These are phyloP conservation scores for Fusarium torulosum DNA, from an alignment of 2,329 filamentous ascomycete species.

Conservation along the genomic window DNA sequence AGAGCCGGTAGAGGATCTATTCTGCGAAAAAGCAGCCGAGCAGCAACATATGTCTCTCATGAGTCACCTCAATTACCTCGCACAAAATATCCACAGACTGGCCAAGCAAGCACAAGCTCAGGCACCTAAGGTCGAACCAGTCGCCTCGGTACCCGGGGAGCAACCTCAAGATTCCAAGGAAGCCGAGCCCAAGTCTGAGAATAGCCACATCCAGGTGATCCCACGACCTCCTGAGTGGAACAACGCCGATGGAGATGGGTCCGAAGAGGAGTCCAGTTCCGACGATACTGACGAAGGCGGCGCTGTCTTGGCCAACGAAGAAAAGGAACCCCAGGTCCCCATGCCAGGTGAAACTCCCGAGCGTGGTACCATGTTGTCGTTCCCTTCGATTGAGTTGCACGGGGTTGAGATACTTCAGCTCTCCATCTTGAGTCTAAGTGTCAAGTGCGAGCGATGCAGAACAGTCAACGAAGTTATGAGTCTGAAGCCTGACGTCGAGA, in stretches of 20 bases:
- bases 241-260: conserved; percentile 59
- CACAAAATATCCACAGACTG: conserved; percentile 76
- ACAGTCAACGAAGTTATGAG: conserved; percentile 77
- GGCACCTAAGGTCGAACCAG: conserved; percentile 41
- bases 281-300: conserved; percentile 60
- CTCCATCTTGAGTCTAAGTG: conserved; percentile 72
- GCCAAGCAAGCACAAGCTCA: conserved; percentile 69
- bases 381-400: conserved; percentile 81
- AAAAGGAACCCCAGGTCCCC: conserved; percentile 35
- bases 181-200: conserved; percentile 50
- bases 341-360: conserved; percentile 59
- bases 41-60: conserved; percentile 74
- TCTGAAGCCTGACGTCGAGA: conserved; percentile 68
- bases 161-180: conserved; percentile 8
- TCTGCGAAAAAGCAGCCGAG: conserved; percentile 68
- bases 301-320: conserved; percentile 53
- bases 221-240: conserved; percentile 83
- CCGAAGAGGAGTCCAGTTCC: conserved; percentile 61
- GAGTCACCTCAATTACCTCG: conserved; percentile 80
- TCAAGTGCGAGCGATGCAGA: conserved; percentile 86
- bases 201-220: conserved; percentile 77
- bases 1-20: conserved; percentile 73
- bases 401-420: conserved; percentile 82
- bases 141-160: conserved; percentile 23
- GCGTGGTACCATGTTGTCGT: conserved; percentile 80